Evolutionary conservation across 805 yeast species (phyloP).

Genomic region (Wickerhamomyces silvicola): DNA sequence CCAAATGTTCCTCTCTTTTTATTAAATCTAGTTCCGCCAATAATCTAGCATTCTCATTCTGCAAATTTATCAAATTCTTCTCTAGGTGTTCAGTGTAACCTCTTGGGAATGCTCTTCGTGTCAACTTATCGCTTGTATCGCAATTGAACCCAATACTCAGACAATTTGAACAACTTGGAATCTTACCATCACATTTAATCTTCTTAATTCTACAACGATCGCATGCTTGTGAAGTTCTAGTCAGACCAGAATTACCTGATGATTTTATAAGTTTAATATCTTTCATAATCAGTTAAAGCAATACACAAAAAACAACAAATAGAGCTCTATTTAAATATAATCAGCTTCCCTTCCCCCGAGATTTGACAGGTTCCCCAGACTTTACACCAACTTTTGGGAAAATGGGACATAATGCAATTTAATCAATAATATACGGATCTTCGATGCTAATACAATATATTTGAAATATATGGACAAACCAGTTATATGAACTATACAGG

Average conservation of each 20-base stretch:
- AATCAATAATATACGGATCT: too few species aligned
- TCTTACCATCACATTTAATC: constrained; percentile 67
- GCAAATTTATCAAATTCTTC: constrained; percentile 51
- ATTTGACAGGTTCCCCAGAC: constrained; percentile 8
- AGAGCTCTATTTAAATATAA: neutral
- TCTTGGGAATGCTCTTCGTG: constrained; percentile 73
- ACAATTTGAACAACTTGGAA: constrained; percentile 65
- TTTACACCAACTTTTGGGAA: constrained; percentile 5
- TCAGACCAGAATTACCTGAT: constrained; percentile 5
- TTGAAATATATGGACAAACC: too few species aligned
- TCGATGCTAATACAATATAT: too few species aligned
- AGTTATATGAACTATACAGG: too few species aligned
- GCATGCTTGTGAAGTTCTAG: constrained; percentile 71
- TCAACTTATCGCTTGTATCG: constrained; percentile 63
- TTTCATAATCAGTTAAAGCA: neutral
- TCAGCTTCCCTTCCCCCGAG: constrained; percentile 1
- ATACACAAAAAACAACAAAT: too few species aligned
- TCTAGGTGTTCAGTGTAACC: constrained; percentile 78
- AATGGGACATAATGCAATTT: neutral
- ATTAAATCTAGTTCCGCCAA: constrained; percentile 27
- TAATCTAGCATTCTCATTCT: constrained; percentile 43
- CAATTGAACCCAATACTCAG: constrained; percentile 59
- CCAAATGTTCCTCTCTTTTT: constrained; percentile 9
- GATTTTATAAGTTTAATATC: too few species aligned
- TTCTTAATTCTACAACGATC: constrained; percentile 75